These are phyloP conservation scores for Euphorbia peplus DNA, from an alignment of 345 rosid species.

Conservation along the genomic window DNA sequence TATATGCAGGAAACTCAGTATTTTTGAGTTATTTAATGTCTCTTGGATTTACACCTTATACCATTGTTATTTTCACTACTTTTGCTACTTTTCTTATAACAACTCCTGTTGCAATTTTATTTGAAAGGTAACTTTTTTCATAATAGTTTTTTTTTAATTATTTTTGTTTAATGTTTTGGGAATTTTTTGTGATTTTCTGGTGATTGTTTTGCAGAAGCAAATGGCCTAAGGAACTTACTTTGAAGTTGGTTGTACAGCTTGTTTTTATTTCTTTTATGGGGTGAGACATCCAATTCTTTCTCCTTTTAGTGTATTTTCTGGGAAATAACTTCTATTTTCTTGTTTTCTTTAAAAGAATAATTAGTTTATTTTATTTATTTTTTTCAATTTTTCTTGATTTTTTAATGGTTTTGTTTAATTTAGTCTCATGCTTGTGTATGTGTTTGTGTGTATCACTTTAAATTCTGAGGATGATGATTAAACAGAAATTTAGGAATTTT, in stretches of 20 bases:
- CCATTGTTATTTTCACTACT: conserved; percentile 65
- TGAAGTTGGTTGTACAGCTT: conserved; percentile 58
- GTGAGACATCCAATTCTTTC: conserved; percentile 29
- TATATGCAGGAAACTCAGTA: conserved; percentile 59
- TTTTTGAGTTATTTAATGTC: conserved; percentile 76
- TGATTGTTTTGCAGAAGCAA: conserved; percentile 46
- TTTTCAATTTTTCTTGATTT: background rate
- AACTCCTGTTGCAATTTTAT: conserved; percentile 60
- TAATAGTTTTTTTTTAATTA: background rate
- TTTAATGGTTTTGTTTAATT: too few species aligned
- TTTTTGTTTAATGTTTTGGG: background rate
- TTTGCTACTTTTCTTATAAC: conserved; percentile 68
- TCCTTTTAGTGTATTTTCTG: background rate
- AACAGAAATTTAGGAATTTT: too few species aligned
- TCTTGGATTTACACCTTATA: conserved; percentile 56
- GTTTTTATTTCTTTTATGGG: conserved; percentile 74
- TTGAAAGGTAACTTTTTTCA: conserved; percentile 55
- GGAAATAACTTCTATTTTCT: background rate
- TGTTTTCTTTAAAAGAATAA: background rate
- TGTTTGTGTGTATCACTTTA: too few species aligned
- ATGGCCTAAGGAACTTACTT: conserved; percentile 59
- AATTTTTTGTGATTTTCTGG: background rate
- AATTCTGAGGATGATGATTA: background rate
- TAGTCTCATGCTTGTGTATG: too few species aligned
- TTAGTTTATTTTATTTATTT: too few species aligned